phyloP scores from a whole-genome alignment of 139 green algal genomes.

The Chlorella vulgaris region DNA sequence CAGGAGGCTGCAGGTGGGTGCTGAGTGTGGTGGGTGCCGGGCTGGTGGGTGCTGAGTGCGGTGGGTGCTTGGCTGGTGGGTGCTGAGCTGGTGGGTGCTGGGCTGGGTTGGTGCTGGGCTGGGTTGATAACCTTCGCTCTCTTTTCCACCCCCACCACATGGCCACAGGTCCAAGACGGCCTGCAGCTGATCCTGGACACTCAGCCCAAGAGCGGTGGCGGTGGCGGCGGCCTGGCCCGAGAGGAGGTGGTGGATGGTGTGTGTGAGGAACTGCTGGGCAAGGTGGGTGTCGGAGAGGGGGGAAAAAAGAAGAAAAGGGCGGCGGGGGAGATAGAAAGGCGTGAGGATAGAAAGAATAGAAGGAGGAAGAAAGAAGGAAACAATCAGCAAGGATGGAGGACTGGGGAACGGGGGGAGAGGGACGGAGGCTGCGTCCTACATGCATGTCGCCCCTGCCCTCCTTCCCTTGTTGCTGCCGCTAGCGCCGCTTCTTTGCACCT shows the following conservation, averaged over 20 bases:
- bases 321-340: too few species aligned
- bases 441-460: too few species aligned
- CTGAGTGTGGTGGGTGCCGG: neutral
- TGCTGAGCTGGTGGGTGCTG: too few species aligned
- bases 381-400: too few species aligned
- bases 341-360: too few species aligned
- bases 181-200: slow-evolving; percentile 87
- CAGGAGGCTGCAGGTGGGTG: slow-evolving; percentile 71
- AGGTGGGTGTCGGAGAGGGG: slow-evolving; percentile 39
- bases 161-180: slow-evolving; percentile 66
- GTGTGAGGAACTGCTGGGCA: slow-evolving; percentile 88
- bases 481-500: too few species aligned
- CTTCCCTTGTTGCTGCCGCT: too few species aligned
- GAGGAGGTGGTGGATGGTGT: slow-evolving; percentile 94
- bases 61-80: neutral
- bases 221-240: slow-evolving; percentile 65
- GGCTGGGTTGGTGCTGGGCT: neutral
- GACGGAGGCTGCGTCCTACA: too few species aligned
- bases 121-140: neutral
- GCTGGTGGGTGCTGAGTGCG: neutral
- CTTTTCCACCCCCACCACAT: too few species aligned
- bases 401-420: too few species aligned
- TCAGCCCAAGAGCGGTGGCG: slow-evolving; percentile 81
- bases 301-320: neutral
- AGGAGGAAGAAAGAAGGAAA: too few species aligned